Conservation (phyloP, 1,139 yeast genomes). For the Candida tetrigidarum region DNA sequence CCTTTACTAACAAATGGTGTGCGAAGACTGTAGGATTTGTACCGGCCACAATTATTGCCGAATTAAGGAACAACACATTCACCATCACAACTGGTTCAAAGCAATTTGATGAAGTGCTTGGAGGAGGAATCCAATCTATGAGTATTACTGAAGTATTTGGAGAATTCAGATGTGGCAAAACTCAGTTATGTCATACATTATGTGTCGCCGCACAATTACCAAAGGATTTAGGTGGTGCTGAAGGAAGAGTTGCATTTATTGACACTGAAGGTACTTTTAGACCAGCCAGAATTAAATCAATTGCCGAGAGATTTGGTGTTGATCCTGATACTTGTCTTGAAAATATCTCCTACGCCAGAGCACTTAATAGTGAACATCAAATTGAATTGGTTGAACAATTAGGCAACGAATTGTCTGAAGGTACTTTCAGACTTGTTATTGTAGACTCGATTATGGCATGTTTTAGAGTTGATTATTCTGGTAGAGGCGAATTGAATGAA, state of each 20-base stretch:
- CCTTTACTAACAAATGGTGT: neutral
- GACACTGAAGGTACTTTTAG: conserved; percentile 67
- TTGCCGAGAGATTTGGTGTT: conserved; percentile 57
- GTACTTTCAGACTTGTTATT: conserved; percentile 46
- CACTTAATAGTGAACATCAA: conserved; percentile 64
- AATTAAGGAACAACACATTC: conserved; percentile 49
- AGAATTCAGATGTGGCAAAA: conserved; percentile 64
- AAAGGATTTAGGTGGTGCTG: conserved; percentile 58
- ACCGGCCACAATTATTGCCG: conserved; percentile 56
- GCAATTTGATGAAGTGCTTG: conserved; percentile 55
- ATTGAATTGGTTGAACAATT: conserved; percentile 58
- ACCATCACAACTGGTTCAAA: conserved; percentile 58
- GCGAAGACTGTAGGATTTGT: conserved; percentile 45
- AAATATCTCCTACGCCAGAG: conserved; percentile 61
- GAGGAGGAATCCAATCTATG: conserved; percentile 66
- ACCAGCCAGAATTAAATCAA: conserved; percentile 58
- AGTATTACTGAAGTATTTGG: conserved; percentile 67
- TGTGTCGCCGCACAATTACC: conserved; percentile 65
- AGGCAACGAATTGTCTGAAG: conserved; percentile 53
- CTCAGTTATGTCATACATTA: conserved; percentile 61
- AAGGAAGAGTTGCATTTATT: conserved; percentile 63
- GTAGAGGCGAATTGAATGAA: conserved; percentile 64
- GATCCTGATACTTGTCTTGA: conserved; percentile 57
- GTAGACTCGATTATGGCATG: conserved; percentile 66
- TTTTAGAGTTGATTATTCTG: conserved; percentile 62